These are phyloP conservation scores for Corynascus novoguineensis DNA, from an alignment of 495 filamentous ascomycete genomes.

Conservation along the genomic window DNA sequence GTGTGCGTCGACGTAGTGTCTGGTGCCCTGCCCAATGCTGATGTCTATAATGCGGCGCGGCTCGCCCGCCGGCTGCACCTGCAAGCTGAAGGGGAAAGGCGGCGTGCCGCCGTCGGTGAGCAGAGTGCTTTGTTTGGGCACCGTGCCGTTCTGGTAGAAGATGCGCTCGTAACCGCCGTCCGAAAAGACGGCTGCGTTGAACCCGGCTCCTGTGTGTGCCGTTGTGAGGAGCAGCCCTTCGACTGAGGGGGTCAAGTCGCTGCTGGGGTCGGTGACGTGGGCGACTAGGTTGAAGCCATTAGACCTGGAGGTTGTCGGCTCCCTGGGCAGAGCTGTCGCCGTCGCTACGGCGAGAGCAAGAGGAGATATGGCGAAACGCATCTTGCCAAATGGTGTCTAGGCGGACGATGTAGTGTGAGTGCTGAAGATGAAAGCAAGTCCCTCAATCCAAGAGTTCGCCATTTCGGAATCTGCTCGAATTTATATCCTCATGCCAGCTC, in stretches of 20 bases:
- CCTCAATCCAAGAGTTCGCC: background rate
- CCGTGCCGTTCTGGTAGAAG: constrained; percentile 37
- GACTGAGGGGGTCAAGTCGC: constrained; percentile 26
- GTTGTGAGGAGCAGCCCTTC: constrained; percentile 20
- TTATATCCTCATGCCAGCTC: background rate
- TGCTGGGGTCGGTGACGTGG: constrained; percentile 23
- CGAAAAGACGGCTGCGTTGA: constrained; percentile 28
- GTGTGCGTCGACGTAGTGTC: constrained; percentile 14
- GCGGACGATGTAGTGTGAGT: background rate
- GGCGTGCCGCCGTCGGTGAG: constrained; percentile 33
- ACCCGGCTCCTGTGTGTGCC: constrained; percentile 30
- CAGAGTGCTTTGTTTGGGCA: constrained; percentile 19
- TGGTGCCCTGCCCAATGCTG: constrained; percentile 24
- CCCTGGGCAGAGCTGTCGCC: background rate
- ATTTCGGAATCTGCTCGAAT: background rate
- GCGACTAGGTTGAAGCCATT: constrained; percentile 29
- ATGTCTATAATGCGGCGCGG: constrained; percentile 13
- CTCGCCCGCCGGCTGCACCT: constrained; percentile 16
- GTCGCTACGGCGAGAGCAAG: background rate
- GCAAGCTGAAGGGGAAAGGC: constrained; percentile 26
- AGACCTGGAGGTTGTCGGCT: constrained; percentile 4
- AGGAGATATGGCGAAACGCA: background rate
- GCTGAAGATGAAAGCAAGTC: background rate
- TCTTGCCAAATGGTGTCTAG: background rate
- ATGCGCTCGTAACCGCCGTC: constrained; percentile 18